Conservation (phyloP, 768 basidiomycete species). For the Pisolithus sp. region DNA sequence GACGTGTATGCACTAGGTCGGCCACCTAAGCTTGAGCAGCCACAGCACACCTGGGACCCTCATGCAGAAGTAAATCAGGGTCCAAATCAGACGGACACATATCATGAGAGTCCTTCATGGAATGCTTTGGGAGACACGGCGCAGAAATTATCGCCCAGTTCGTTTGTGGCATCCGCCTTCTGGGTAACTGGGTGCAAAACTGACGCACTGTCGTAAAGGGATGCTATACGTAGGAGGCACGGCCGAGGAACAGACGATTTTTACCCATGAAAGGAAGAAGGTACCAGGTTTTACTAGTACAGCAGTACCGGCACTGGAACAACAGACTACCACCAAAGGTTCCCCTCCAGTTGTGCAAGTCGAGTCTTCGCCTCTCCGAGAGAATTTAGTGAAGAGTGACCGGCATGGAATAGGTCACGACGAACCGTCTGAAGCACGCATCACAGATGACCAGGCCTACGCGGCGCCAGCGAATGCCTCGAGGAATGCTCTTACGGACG, state of each 20-base stretch:
- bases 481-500: conserved; percentile 34
- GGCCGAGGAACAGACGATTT: conserved; percentile 44
- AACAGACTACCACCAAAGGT: conserved; percentile 51
- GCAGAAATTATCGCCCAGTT: conserved; percentile 50
- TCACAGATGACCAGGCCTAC: conserved; percentile 39
- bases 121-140: conserved; percentile 30
- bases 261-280: conserved; percentile 41
- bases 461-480: conserved; percentile 44
- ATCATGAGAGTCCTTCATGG: conserved; percentile 28
- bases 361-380: conserved; percentile 5
- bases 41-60: conserved; percentile 68
- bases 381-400: conserved; percentile 14
- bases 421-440: conserved; percentile 25
- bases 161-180: conserved; percentile 1
- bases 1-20: conserved; percentile 58
- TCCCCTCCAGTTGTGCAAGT: conserved; percentile 32
- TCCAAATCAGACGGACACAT: conserved; percentile 36
- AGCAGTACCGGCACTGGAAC: conserved; percentile 64
- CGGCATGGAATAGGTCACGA: background rate
- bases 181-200: background rate
- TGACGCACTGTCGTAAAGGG: conserved; percentile 28
- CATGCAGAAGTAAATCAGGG: conserved; percentile 49
- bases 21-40: conserved; percentile 42
- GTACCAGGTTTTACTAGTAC: conserved; percentile 52
- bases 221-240: conserved; percentile 34